Conservation (phyloP, 768 basidiomycete genomes). For the Russula brevipes region DNA sequence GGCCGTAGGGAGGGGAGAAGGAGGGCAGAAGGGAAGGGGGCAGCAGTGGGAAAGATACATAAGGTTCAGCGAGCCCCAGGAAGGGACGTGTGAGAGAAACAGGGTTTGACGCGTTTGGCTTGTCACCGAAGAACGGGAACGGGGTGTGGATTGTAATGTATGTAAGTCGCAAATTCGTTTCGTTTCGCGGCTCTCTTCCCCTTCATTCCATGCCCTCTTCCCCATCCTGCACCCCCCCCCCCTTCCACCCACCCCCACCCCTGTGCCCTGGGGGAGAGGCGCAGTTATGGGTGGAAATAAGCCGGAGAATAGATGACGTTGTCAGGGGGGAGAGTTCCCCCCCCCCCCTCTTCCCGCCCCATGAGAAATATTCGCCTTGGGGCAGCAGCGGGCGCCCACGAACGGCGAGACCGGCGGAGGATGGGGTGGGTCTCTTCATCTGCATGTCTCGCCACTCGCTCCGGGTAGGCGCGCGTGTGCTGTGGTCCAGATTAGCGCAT, state of each 20-base stretch:
- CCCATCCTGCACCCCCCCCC: neutral
- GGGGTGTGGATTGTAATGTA: neutral
- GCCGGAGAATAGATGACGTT: neutral
- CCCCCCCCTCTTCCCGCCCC: neutral
- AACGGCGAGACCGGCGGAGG: neutral
- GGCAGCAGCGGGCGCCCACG: neutral
- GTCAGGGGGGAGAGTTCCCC: neutral
- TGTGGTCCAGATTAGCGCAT: neutral
- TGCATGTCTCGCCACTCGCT: neutral
- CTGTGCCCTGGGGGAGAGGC: neutral
- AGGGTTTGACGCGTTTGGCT: conserved; percentile 10
- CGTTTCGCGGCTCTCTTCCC: too few relatives aligned
- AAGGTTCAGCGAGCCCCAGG: conserved; percentile 8
- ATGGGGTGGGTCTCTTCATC: neutral
- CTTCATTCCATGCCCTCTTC: neutral
- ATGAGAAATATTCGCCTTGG: neutral
- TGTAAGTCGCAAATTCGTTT: neutral
- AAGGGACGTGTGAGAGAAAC: conserved; percentile 7
- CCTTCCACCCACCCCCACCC: neutral
- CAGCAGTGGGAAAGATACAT: neutral
- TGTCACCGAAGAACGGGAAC: conserved; percentile 21
- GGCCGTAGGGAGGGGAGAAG: neutral
- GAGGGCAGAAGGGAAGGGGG: neutral
- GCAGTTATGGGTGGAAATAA: conserved; percentile 2
- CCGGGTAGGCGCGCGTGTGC: neutral